Conservation (phyloP, 768 basidiomycete species). For the Vararia minispora region DNA sequence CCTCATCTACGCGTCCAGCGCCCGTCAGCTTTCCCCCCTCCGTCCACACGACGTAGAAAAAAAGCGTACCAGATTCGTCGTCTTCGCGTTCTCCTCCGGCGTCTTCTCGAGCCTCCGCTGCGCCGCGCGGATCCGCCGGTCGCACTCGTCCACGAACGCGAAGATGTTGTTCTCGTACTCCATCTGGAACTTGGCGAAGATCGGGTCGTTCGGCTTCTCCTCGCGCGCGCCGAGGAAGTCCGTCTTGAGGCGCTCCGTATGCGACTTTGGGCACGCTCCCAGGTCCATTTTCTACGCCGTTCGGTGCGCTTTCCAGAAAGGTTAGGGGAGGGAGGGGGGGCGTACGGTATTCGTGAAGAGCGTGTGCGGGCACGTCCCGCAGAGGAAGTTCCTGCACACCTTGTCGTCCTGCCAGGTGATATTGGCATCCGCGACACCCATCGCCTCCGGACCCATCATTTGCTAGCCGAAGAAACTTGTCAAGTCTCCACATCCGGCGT, state of each 20-base stretch:
- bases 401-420: conserved; percentile 92
- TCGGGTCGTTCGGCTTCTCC: conserved; percentile 64
- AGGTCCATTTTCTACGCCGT: conserved; percentile 92
- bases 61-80: conserved; percentile 74
- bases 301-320: neutral
- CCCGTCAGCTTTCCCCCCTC: neutral
- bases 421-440: conserved; percentile 92
- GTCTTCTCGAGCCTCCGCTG: conserved; percentile 97
- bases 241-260: conserved; percentile 87
- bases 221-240: conserved; percentile 79
- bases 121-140: conserved; percentile 87
- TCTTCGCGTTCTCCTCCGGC: conserved; percentile 98
- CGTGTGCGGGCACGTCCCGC: conserved; percentile 96
- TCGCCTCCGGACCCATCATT: conserved; percentile 99
- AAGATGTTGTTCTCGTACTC: conserved; percentile 96
- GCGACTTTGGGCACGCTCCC: conserved; percentile 93
- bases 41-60: neutral
- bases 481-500: conserved; percentile 22
- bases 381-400: conserved; percentile 96
- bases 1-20: conserved; percentile 56
- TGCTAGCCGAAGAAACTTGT: conserved; percentile 40
- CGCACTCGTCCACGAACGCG: conserved; percentile 95
- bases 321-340: conserved; percentile 8
- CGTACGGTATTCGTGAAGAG: conserved; percentile 96
- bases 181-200: conserved; percentile 80